Conservation (phyloP, 768 basidiomycete genomes). For the Boletus rufocinnamomeus region DNA sequence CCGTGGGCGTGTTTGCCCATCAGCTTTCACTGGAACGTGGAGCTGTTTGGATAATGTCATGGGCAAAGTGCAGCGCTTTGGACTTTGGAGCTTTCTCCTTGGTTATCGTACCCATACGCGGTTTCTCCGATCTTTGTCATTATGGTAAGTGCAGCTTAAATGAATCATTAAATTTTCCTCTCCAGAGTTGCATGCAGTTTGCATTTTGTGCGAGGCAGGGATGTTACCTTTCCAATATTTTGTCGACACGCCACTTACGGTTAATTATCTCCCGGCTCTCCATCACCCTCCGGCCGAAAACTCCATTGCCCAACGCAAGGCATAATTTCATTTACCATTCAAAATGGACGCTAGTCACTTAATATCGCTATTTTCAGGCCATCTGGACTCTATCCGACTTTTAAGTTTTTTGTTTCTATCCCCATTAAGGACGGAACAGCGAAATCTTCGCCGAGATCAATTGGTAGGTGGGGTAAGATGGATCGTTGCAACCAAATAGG, state of each 20-base stretch:
- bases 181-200: not conserved
- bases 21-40: not conserved
- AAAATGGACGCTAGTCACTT: not conserved
- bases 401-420: not conserved
- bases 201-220: not conserved
- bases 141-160: not conserved
- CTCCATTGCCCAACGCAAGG: not conserved
- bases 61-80: not conserved
- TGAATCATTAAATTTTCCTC: not conserved
- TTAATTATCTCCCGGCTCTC: not conserved
- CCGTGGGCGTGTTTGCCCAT: conserved; percentile 2
- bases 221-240: not conserved
- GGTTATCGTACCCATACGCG: not conserved
- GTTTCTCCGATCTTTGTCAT: not conserved
- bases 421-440: not conserved
- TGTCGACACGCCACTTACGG: not conserved
- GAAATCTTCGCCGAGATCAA: not conserved
- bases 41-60: not conserved
- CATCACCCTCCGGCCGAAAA: not conserved
- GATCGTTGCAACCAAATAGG: not conserved
- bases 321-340: not conserved
- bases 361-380: not conserved
- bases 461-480: not conserved
- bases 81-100: not conserved
- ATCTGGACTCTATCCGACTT: not conserved